Base-by-base conservation (phyloP, 129 eudicot genomes). In the Lactuca sativa region DNA sequence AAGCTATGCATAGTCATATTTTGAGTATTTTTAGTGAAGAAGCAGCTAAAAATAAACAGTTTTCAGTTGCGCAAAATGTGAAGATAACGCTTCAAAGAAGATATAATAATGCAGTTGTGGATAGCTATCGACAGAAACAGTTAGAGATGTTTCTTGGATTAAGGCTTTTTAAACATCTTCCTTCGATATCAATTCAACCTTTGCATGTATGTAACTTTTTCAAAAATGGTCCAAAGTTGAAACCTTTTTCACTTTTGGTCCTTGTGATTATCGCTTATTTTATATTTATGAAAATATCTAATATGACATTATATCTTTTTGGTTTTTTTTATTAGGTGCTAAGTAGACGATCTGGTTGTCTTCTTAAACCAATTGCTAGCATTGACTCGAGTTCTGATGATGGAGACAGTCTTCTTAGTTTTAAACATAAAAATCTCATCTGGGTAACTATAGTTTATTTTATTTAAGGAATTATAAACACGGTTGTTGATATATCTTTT, bases 1-100 rank as follows among this genome's bases (percentile, higher is more conserved):
- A 88, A 82, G 97, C 97, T 32, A 91, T 91, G 97, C 97, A 91
- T 69, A 91, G 97, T 75, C 97, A 91, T 73, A 91, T 91, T 75
- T 90, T 91, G 56, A 88, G 78, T 83, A 91, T 91, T 68, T 91
- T 91, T 76, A 84, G 68, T 32, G 97, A 88, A 38, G 97, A 91
- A 68, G 95, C 90, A 8, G 89, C 93, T 15, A 91, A 88, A 73
- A 84, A 86, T 49, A 86, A 89, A 70, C 92, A 91, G 71, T 91
- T 91, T 66, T 82, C 97, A 53, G 96, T 84, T 62, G 97, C 97
- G 37, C 97, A 91, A 78, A 91, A 91, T 85, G 65, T 91, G 87
- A 91, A 86, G 70, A 91, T 91, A 66, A 86, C 87, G 64, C 56
- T 91, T 16, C 97, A 91, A 67, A 86, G 97, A 82, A 86, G 97